phyloP scores from a whole-genome alignment of 306 rosid species.

The Ormosia emarginata region DNA sequence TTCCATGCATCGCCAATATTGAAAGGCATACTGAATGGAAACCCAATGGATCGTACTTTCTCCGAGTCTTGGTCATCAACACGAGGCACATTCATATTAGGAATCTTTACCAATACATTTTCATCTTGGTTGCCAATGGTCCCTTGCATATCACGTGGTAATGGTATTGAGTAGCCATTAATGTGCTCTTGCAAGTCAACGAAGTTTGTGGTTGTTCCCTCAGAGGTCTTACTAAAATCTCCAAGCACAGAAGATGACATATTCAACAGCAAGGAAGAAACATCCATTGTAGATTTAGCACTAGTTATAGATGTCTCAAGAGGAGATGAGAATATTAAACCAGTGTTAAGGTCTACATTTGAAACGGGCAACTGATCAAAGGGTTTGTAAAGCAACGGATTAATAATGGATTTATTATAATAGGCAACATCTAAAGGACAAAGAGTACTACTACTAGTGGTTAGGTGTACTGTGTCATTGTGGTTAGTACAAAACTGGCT shows the following conservation, averaged over 20 bases:
- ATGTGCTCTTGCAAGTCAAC: constrained; percentile 31
- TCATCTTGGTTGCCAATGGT: not conserved
- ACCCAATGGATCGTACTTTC: constrained; percentile 34
- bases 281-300: no score
- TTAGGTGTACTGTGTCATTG: constrained; percentile 31
- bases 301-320: no score
- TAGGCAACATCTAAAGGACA: no score
- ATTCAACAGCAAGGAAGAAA: no score
- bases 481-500: constrained; percentile 33
- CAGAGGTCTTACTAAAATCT: constrained; percentile 31
- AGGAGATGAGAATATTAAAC: no score
- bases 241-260: no score
- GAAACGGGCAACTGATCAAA: no score
- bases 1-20: constrained; percentile 51
- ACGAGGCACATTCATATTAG: constrained; percentile 11
- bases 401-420: no score
- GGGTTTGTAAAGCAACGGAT: no score
- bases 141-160: constrained; percentile 20
- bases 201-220: constrained; percentile 7
- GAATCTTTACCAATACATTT: constrained; percentile 25
- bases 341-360: no score
- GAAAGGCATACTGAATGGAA: constrained; percentile 36
- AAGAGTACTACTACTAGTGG: no score
- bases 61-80: constrained; percentile 38
- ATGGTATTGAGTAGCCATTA: constrained; percentile 34